Conservation (phyloP, 176 grass and related monocot species). For the barley (Hordeum vulgare) region MorexV3_pseudomolecules_assembly NC_058522.1:12273517-12274016, state of each 20-base stretch:
- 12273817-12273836: constrained; percentile 83
- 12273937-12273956: constrained; percentile 81
- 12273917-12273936: constrained; percentile 75
- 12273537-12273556: constrained; percentile 93
- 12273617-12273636: constrained; percentile 91
- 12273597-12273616: constrained; percentile 94
- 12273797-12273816: constrained; percentile 87
- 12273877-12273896: constrained; percentile 45
- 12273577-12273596: constrained; percentile 89
- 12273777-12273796: constrained; percentile 99
- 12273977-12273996: constrained; percentile 96
- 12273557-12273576: constrained; percentile 62
- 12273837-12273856: constrained; percentile 67
- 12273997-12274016: constrained; percentile 79
- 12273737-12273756: constrained; percentile 86
- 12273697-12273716: constrained; percentile 66
- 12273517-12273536: constrained; percentile 83
- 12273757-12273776: constrained; percentile 91
- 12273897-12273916: constrained; percentile 80
- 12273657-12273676: constrained; percentile 92
- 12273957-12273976: constrained; percentile 94
- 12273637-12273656: constrained; percentile 79
- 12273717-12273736: constrained; percentile 81
- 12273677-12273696: constrained; percentile 87
- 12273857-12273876: constrained; percentile 31